phyloP scores from a whole-genome alignment of 345 rosid genomes.

The Hibiscus trionum region DNA sequence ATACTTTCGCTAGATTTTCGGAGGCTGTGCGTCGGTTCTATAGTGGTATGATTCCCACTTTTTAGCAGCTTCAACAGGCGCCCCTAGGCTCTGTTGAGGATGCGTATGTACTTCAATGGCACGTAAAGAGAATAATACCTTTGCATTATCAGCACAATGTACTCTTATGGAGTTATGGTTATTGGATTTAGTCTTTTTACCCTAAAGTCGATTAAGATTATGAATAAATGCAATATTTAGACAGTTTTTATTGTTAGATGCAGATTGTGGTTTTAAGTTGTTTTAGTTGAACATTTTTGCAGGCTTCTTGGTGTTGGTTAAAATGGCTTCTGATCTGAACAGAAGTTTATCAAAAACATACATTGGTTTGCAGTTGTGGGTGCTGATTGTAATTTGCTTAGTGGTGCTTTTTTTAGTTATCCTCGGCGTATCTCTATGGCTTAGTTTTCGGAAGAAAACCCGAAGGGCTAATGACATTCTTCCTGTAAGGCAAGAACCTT shows the following conservation, averaged over 20 bases:
- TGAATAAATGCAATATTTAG: not conserved
- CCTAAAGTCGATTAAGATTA: not conserved
- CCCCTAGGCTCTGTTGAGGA: not conserved
- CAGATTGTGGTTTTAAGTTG: not conserved
- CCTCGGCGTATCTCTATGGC: constrained; percentile 62
- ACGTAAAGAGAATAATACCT: not conserved
- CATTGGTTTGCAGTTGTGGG: constrained; percentile 63
- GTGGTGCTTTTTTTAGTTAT: constrained; percentile 45
- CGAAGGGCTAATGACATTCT: constrained; percentile 36
- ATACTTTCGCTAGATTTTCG: no score
- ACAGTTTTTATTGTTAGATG: not conserved
- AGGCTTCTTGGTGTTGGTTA: constrained; percentile 27
- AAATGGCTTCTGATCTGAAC: constrained; percentile 63
- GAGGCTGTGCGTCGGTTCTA: no score
- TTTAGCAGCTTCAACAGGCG: no score
- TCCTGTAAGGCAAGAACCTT: constrained; percentile 43
- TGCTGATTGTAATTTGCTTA: constrained; percentile 50
- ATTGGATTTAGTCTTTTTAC: not conserved
- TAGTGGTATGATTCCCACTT: no score
- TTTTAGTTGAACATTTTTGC: constrained; percentile 10
- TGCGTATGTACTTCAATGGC: not conserved
- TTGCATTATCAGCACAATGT: not conserved
- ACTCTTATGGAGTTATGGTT: not conserved
- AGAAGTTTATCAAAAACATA: constrained; percentile 42
- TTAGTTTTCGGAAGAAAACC: constrained; percentile 62